Evolutionary conservation across 1,284 basidiomycete genomes (phyloP).

Genomic region (Ceratorhiza oryzae-sativae): DNA sequence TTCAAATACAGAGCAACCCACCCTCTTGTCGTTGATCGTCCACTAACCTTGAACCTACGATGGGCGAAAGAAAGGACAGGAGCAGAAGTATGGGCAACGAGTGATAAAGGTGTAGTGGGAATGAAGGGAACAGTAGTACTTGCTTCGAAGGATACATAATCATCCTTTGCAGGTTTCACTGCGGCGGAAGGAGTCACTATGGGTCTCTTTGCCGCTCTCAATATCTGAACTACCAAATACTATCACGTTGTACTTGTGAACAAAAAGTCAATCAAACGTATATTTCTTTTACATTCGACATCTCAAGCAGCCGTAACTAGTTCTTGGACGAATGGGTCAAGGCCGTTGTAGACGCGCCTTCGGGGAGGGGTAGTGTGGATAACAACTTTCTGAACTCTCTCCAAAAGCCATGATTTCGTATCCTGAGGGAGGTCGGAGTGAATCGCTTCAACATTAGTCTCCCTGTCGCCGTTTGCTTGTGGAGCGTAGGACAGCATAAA

Average conservation of each 20-base stretch:
- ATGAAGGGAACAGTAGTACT: conserved; percentile 58
- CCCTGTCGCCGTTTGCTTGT: too few relatives aligned
- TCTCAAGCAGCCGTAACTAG: too few relatives aligned
- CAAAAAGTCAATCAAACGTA: too few relatives aligned
- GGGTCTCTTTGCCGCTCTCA: not conserved
- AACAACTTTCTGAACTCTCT: too few relatives aligned
- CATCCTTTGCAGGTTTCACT: not conserved
- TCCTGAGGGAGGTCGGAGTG: too few relatives aligned
- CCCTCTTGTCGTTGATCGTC: conserved; percentile 71
- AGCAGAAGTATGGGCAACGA: conserved; percentile 61
- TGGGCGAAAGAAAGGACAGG: conserved; percentile 52
- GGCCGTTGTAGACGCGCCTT: too few relatives aligned
- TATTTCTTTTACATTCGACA: too few relatives aligned
- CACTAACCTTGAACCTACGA: conserved; percentile 62
- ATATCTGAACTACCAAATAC: not conserved
- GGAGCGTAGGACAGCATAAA: too few relatives aligned
- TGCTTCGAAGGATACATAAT: not conserved
- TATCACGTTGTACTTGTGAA: not conserved
- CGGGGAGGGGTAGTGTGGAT: too few relatives aligned
- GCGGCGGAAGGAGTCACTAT: not conserved
- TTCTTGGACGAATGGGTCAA: too few relatives aligned
- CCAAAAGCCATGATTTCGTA: too few relatives aligned
- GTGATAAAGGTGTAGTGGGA: conserved; percentile 68
- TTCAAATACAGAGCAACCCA: conserved; percentile 81
- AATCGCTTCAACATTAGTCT: too few relatives aligned